Base-by-base conservation (phyloP, 768 basidiomycete genomes). In the Xanthoconium purpureum region DNA sequence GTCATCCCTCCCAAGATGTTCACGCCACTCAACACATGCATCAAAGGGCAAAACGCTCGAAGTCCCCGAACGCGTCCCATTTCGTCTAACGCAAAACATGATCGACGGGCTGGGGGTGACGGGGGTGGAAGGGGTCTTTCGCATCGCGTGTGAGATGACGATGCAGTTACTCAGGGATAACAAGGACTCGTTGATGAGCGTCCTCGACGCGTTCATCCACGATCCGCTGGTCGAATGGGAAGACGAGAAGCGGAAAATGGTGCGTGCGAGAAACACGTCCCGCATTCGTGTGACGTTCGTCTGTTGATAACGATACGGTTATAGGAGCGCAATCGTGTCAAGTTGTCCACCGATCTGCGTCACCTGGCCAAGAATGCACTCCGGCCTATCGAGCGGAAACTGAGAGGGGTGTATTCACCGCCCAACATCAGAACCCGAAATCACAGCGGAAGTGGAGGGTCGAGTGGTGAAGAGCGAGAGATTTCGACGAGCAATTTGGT, bases 171-270 rank as follows among this genome's bases (percentile, higher is more conserved):
- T 99, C 28, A 84, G 94, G 32, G 84, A 88, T 60, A 94, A 98
- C 78, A 90, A 87, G 71, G 94, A 98, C 68, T 88, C 87, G 40
- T 76, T 99, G 53, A 94, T 94, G 88, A 95, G 87, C 68, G 92
- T 98, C 0, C 81, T 99, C 38, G 96, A 98, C 66, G 92, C 97
- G 2, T 98, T 98, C 70, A 84, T 95, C 32, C 96, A 98, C 63
- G 97, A 99, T 70, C 97, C 97, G 1, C 80, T 99, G 3, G 88
- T 95, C 33, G 96, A 98, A 71, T 98, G 94, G 92, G 89, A 92
- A 58, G 87, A 92, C 42, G 85, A 90, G 68, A 85, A 84, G 58
- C 80, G 85, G 14, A 87, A 83, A 65, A 73, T 84, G 68, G 84
- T 86, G 57, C 28, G 77, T 59, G 24, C 24, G 24, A 4, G 10